A percentile compares a stretch with the other conserved stretches of the same genome.
Evolutionary conservation across 1,284 basidiomycete genomes (phyloP).

Genomic region (Ganoderma sinense): DNA sequence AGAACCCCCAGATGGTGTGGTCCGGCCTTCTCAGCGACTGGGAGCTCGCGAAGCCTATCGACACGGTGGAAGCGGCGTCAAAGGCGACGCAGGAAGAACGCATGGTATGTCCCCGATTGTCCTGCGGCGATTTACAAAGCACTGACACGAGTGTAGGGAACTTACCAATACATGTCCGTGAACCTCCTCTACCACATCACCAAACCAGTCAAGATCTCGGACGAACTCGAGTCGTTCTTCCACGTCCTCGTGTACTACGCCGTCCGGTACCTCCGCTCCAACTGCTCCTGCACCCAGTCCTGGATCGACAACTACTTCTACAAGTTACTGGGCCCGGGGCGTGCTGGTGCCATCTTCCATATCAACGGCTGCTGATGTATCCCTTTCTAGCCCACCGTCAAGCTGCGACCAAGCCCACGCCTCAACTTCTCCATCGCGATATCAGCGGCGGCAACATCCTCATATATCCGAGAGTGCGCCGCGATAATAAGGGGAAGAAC

Average conservation of each 20-base stretch:
- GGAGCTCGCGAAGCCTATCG: constrained; percentile 20
- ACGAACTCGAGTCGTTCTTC: constrained; percentile 17
- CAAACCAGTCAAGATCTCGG: not conserved
- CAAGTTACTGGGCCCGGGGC: not conserved
- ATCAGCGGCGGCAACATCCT: constrained; percentile 25
- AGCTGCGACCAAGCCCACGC: constrained; percentile 4
- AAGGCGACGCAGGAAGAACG: constrained; percentile 9
- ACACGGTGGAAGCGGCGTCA: not conserved
- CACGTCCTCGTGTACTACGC: constrained; percentile 13
- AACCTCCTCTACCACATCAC: not conserved
- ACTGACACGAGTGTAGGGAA: constrained; percentile 10
- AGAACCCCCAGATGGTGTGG: not conserved
- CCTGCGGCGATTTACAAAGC: not conserved
- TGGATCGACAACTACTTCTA: not conserved
- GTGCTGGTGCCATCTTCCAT: not conserved
- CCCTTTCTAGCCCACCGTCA: constrained; percentile 11
- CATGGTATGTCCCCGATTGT: not conserved
- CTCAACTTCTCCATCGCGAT: constrained; percentile 20
- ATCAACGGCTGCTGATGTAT: not conserved
- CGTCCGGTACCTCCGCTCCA: not conserved
- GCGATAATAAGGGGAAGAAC: not conserved
- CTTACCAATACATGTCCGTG: constrained; percentile 23
- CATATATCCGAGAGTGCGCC: constrained; percentile 7
- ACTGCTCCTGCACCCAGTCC: not conserved
- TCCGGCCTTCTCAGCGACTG: constrained; percentile 19